phyloP scores from a whole-genome alignment of 768 basidiomycete species.

The Termitomyces sp. region DNA sequence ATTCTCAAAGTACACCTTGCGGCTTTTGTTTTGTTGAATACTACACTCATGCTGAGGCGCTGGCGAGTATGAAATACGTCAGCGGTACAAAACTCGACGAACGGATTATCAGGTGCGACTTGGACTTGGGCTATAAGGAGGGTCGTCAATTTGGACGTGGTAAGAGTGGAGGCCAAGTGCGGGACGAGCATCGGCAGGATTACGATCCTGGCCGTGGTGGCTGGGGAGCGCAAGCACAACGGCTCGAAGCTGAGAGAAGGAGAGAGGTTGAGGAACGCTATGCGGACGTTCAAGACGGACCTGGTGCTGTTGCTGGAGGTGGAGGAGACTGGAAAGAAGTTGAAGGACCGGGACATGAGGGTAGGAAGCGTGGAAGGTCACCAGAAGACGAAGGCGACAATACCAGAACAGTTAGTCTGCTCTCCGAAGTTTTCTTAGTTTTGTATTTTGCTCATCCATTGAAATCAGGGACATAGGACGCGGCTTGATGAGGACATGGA shows the following conservation, averaged over 20 bases:
- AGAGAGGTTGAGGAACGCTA: constrained; percentile 86
- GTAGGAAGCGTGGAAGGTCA: constrained; percentile 64
- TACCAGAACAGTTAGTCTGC: constrained; percentile 44
- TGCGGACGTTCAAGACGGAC: constrained; percentile 71
- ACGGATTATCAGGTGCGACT: constrained; percentile 94
- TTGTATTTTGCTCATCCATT: not conserved
- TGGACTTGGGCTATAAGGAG: constrained; percentile 95
- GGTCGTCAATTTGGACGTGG: constrained; percentile 97
- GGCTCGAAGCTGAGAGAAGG: constrained; percentile 65
- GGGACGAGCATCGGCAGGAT: constrained; percentile 96
- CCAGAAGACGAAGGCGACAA: constrained; percentile 72
- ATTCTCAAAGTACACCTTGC: constrained; percentile 67
- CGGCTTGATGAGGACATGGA: constrained; percentile 64
- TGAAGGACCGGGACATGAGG: constrained; percentile 33
- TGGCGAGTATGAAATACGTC: constrained; percentile 89
- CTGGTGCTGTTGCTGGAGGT: constrained; percentile 76
- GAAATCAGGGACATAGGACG: constrained; percentile 47
- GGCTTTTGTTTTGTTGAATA: constrained; percentile 97
- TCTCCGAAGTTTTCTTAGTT: not conserved
- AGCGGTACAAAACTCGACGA: constrained; percentile 99
- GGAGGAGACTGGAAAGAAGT: constrained; percentile 83
- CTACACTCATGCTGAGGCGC: constrained; percentile 90
- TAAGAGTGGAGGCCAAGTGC: constrained; percentile 94
- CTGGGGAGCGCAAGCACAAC: constrained; percentile 86
- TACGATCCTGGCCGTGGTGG: constrained; percentile 96